A percentile compares a stretch with the other conserved stretches of the same genome.
Conservation (phyloP, 2,329 filamentous ascomycete species). For the Phialemoniopsis sp. region DNA sequence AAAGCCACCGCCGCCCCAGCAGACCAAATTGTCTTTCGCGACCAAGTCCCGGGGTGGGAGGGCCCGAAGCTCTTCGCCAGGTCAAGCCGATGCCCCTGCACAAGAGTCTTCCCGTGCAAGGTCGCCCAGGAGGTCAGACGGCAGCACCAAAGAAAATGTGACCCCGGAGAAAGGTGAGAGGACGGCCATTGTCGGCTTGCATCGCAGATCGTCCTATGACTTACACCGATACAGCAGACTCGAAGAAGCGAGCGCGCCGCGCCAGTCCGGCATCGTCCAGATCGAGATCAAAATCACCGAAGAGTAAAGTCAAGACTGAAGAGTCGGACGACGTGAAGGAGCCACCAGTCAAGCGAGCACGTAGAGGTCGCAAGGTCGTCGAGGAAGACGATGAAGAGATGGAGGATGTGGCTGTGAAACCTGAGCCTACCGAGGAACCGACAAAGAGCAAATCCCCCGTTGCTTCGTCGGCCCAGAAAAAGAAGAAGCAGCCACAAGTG, state of each 20-base stretch:
- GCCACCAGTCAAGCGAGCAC: slow-evolving; percentile 55
- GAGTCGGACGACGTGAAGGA: slow-evolving; percentile 51
- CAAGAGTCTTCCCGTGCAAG: slow-evolving; percentile 9
- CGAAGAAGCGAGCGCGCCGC: slow-evolving; percentile 40
- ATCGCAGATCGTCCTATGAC: too few relatives aligned
- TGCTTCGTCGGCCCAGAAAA: slow-evolving; percentile 12
- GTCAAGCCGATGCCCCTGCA: too few relatives aligned
- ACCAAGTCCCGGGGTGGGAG: slow-evolving; percentile 39
- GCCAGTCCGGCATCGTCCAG: neutral
- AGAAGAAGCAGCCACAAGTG: slow-evolving; percentile 20
- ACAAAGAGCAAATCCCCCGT: slow-evolving; percentile 13
- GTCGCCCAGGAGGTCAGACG: slow-evolving; percentile 11
- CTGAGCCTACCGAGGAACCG: slow-evolving; percentile 5
- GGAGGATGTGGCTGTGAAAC: neutral
- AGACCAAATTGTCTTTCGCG: slow-evolving; percentile 76
- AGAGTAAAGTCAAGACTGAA: slow-evolving; percentile 20
- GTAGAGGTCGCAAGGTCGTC: slow-evolving; percentile 40
- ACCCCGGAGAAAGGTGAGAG: slow-evolving; percentile 30
- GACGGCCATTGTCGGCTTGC: too few relatives aligned
- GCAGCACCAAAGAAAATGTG: slow-evolving; percentile 29
- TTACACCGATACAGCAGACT: slow-evolving; percentile 19
- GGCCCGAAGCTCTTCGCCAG: slow-evolving; percentile 4
- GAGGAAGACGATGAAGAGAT: slow-evolving; percentile 50
- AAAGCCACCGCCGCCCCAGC: slow-evolving; percentile 59
- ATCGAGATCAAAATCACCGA: too few relatives aligned